Evolutionary conservation across 306 rosid species (phyloP).

Genomic region (Quercus alba): DNA sequence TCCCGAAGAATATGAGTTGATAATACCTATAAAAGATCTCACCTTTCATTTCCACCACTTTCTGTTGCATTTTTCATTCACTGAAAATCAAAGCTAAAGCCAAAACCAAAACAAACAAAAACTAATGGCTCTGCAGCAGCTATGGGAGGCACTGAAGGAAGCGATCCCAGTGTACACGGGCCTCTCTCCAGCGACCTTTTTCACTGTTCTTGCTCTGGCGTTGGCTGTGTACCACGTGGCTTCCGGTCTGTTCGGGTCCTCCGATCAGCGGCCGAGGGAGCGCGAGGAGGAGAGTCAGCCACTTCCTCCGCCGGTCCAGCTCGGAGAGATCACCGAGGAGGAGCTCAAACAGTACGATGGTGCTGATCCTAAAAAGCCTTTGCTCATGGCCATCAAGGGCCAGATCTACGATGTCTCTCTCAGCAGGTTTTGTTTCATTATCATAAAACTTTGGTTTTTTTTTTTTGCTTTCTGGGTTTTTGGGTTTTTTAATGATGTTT

Average conservation of each 20-base stretch:
- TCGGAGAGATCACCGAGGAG: constrained; percentile 79
- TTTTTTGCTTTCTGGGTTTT: not conserved
- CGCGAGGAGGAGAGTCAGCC: constrained; percentile 54
- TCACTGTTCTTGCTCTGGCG: constrained; percentile 59
- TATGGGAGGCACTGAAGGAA: constrained; percentile 84
- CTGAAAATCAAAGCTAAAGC: not conserved
- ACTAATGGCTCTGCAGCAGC: constrained; percentile 68
- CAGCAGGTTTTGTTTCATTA: constrained; percentile 54
- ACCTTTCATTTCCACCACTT: not conserved
- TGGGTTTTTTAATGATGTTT: too few species aligned
- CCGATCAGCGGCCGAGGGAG: constrained; percentile 25
- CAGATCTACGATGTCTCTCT: constrained; percentile 98
- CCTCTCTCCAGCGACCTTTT: constrained; percentile 79
- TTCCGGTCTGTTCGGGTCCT: constrained; percentile 59
- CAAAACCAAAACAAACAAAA: not conserved
- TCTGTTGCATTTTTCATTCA: not conserved
- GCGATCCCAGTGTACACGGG: constrained; percentile 79
- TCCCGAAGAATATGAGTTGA: not conserved
- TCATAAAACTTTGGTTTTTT: too few species aligned
- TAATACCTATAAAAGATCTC: not conserved
- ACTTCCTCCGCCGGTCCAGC: constrained; percentile 80
- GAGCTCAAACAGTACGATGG: constrained; percentile 77
- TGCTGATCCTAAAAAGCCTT: constrained; percentile 61
- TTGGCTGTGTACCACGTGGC: constrained; percentile 58
- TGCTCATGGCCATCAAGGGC: constrained; percentile 95